Percentiles rank a stretch among this genome's conserved stretches.
Evolutionary conservation across 1,284 basidiomycete species (phyloP).

Genomic region (Cystobasidiaceae sp.): DNA sequence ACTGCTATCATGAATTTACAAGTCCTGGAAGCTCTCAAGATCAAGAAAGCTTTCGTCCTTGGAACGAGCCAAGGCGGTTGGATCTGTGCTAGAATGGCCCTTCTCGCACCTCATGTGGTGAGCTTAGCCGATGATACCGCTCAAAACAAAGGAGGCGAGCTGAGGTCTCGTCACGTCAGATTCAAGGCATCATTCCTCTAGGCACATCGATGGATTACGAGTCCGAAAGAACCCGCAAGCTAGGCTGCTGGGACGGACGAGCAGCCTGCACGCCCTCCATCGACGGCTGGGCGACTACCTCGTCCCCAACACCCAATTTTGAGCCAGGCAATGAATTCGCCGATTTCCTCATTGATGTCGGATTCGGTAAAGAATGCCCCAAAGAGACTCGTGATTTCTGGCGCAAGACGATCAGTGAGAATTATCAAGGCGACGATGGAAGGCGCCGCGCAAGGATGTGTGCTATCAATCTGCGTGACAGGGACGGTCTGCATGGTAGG

Average conservation of each 20-base stretch:
- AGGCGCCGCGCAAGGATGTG: constrained; percentile 5
- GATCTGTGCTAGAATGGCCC: constrained; percentile 19
- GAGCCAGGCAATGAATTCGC: constrained; percentile 2
- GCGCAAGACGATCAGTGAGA: constrained; percentile 12
- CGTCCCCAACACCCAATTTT: constrained; percentile 1
- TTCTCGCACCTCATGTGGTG: constrained; percentile 12
- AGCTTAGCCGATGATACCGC: not conserved
- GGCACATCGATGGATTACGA: constrained; percentile 28
- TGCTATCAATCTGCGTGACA: constrained; percentile 18
- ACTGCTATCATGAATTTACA: constrained; percentile 24
- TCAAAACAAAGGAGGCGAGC: no score
- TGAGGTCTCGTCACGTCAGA: no score
- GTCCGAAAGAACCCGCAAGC: constrained; percentile 1
- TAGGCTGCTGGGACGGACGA: constrained; percentile 29
- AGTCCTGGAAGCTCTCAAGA: constrained; percentile 15
- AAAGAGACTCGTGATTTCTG: constrained; percentile 16
- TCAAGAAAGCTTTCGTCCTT: constrained; percentile 19
- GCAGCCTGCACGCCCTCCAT: no score
- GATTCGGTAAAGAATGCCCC: constrained; percentile 13
- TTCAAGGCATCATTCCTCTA: constrained; percentile 20
- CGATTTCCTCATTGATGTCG: constrained; percentile 25
- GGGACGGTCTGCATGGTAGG: constrained; percentile 20
- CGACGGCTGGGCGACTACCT: not conserved
- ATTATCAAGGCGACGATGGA: constrained; percentile 25
- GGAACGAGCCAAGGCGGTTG: constrained; percentile 25